Base-by-base conservation (phyloP, 371 early-diverging fungal species). In the Catenaria anguillulae region DNA sequence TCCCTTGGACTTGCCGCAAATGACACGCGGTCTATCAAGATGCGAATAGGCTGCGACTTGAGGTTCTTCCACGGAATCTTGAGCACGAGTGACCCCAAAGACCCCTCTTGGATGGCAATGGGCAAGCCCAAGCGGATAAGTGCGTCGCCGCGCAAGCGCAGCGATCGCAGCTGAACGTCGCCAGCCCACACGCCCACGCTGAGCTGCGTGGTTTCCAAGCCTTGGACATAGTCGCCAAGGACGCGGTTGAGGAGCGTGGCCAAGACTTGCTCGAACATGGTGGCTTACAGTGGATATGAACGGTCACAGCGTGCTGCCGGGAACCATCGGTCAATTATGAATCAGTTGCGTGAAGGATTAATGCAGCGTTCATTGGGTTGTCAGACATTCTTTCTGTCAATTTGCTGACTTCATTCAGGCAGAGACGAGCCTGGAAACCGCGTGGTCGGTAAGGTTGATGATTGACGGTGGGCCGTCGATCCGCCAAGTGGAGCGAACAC, bases 131-230 rank as follows among this genome's bases (percentile, higher is more conserved):
- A 84, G 68, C 93, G 90, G 71, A 92, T 89, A 31, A 98, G 78
- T 0, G 96, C 94, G 65, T 95, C 95, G 56, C 82, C 79, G 68
- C 85, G 86, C 34, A 98, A 76, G 31, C 83, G 78, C 33, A 96
- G 79, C 73, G 96, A 91, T 55, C 87, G 85, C 62, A 98, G 77
- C 62, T 86, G 87, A n/a, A 97, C 95, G 73, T 96, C 91, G 60
- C 96, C 98, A 67, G 84, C 84, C 97, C 97, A 97, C 61, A 97
- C 90, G 40, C 90, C 96, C 64, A 97, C 83, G 69, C 88, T 92
- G 61, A 98, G 82, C 75, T 98, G 97, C 62, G 85, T 89, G 54
- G 89, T 86, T 67, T 95, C 93, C 46, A 98, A 79, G 71, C 96
- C 94, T 40, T 86, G 87, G 52, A 96, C 92, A 80, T 95, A 95